A percentile compares a stretch with the other conserved stretches of the same genome.
Conservation (phyloP, 2,329 filamentous ascomycete species). For the Hypoxylon sp. region DNA sequence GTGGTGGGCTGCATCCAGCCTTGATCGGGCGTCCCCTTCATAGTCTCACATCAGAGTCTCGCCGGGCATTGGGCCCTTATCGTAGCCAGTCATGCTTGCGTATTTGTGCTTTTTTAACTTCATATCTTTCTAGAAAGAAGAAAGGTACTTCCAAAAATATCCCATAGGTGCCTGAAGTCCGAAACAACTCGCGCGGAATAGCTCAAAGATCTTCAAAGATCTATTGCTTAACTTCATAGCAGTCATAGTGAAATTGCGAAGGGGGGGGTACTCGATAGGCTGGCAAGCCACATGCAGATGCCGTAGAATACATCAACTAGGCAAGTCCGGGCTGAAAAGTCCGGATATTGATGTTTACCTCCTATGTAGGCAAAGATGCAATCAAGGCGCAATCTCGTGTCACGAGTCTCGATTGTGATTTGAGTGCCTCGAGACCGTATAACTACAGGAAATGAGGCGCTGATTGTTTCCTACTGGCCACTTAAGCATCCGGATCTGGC, state of each 20-base stretch:
- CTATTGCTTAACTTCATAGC: conserved; percentile 4
- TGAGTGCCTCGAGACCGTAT: conserved; percentile 5
- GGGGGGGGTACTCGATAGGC: conserved; percentile 11
- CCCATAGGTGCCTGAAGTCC: conserved; percentile 22
- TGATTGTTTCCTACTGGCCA: conserved; percentile 6
- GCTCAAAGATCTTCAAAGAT: conserved; percentile 10
- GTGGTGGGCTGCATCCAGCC: conserved; percentile 27
- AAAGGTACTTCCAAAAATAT: conserved; percentile 28
- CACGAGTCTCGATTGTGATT: not conserved
- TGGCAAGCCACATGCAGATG: conserved; percentile 27
- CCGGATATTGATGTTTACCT: not conserved
- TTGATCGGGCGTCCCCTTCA: conserved; percentile 31
- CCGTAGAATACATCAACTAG: conserved; percentile 20
- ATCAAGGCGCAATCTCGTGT: conserved; percentile 23
- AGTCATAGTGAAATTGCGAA: conserved; percentile 14
- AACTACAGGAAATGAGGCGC: conserved; percentile 1
- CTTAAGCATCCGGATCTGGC: conserved; percentile 11
- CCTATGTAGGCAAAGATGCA: conserved; percentile 18
- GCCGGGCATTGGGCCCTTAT: conserved; percentile 31
- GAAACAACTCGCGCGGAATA: conserved; percentile 25
- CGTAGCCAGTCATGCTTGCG: conserved; percentile 21
- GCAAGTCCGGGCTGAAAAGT: conserved; percentile 30
- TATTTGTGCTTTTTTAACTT: conserved; percentile 34
- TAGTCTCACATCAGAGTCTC: conserved; percentile 40
- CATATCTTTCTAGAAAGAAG: conserved; percentile 29